A percentile compares a stretch with the other conserved stretches of the same genome.
phyloP scores from a whole-genome alignment of 2,329 filamentous ascomycete species.

The Pseudocercospora ulei region DNA sequence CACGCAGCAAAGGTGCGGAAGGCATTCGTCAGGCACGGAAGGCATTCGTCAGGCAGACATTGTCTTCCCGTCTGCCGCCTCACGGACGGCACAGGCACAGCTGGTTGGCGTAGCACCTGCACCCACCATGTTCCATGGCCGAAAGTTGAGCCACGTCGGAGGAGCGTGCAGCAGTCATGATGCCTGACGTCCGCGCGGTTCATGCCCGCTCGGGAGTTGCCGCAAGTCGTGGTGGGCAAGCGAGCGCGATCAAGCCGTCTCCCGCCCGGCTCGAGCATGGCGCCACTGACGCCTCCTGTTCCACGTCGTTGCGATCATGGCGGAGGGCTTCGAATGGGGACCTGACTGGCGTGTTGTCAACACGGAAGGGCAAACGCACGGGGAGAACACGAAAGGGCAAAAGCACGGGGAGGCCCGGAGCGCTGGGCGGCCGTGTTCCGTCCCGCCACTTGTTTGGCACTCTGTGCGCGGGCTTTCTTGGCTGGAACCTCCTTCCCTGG shows the following conservation, averaged over 20 bases:
- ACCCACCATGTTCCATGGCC: slow-evolving; percentile 3
- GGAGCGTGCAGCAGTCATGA: slow-evolving; percentile 11
- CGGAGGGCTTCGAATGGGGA: too few species aligned
- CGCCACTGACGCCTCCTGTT: too few species aligned
- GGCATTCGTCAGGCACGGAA: not conserved
- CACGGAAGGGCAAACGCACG: too few species aligned
- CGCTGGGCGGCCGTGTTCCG: not conserved
- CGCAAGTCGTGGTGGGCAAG: not conserved
- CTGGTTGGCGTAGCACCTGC: slow-evolving; percentile 5
- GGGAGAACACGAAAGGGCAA: too few species aligned
- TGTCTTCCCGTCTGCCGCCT: not conserved
- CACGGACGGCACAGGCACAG: not conserved
- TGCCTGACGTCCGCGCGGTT: slow-evolving; percentile 9
- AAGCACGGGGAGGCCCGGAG: too few species aligned
- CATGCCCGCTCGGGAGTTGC: slow-evolving; percentile 2
- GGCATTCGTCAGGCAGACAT: not conserved
- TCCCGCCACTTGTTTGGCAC: slow-evolving; percentile 1
- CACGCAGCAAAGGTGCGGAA: not conserved
- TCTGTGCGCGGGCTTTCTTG: not conserved
- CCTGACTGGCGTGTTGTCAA: too few species aligned
- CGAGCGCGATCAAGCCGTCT: not conserved
- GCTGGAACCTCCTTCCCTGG: not conserved
- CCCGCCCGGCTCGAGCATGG: too few species aligned
- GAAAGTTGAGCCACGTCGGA: slow-evolving; percentile 10
- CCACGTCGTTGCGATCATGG: too few species aligned